A percentile compares a stretch with the other conserved stretches of the same genome.
These are phyloP conservation scores for Trichoderma breve DNA, from an alignment of 2,329 filamentous ascomycete genomes.

Conservation along the genomic window DNA sequence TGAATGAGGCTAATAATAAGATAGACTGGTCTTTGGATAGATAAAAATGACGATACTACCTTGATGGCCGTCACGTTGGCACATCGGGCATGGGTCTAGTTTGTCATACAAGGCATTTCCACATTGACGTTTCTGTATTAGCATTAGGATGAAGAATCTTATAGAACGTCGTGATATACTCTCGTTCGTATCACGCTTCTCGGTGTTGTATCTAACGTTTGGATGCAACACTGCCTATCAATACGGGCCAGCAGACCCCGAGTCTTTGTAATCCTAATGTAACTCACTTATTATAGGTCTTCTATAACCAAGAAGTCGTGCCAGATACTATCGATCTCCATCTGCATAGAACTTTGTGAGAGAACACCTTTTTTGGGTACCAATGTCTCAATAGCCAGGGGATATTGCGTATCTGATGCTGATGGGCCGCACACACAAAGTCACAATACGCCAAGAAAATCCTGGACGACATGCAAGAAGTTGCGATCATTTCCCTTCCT, in stretches of 20 bases:
- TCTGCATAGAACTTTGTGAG: not conserved
- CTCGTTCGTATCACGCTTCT: not conserved
- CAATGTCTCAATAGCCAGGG: not conserved
- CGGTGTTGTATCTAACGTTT: not conserved
- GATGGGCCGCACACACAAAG: not conserved
- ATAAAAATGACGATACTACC: not conserved
- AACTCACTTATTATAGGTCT: not conserved
- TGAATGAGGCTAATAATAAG: not conserved
- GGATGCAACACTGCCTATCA: not conserved
- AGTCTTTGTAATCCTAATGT: not conserved
- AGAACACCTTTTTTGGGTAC: not conserved
- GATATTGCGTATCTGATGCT: not conserved
- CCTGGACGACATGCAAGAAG: not conserved
- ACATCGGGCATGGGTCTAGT: not conserved
- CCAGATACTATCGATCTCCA: not conserved
- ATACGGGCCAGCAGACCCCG: not conserved
- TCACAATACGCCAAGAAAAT: not conserved
- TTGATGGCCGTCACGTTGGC: not conserved
- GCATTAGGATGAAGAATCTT: not conserved
- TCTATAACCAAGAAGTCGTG: too few species aligned
- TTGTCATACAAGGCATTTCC: not conserved
- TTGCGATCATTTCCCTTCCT: not conserved
- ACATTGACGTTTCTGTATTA: not conserved
- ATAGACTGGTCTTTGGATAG: not conserved
- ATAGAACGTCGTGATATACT: not conserved